phyloP scores from a whole-genome alignment of 495 filamentous ascomycete species.

The Neurospora sp. region DNA sequence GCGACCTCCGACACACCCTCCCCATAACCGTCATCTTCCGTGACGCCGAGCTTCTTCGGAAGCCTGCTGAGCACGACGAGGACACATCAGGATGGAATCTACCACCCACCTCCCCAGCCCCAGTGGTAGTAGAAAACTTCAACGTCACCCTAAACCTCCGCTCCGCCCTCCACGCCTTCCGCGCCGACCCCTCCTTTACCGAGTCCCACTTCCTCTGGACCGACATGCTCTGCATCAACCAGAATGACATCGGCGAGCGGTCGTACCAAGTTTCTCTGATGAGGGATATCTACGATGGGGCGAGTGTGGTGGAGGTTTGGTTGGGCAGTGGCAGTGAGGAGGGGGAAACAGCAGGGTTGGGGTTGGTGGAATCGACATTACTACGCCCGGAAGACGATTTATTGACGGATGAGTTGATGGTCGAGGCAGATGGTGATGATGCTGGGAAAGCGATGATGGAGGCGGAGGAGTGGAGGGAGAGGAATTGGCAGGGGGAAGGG shows the following conservation, averaged over 20 bases:
- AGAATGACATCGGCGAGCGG: constrained; percentile 4
- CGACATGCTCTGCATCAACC: constrained; percentile 15
- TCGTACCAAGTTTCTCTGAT: constrained; percentile 9
- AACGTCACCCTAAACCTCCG: not conserved
- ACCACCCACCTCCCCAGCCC: not conserved
- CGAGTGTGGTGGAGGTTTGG: constrained; percentile 11
- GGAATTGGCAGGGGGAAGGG: not conserved
- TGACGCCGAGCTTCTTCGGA: not conserved
- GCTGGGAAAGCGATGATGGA: not conserved
- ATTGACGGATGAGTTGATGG: not conserved
- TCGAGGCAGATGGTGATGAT: not conserved
- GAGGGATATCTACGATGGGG: constrained; percentile 5
- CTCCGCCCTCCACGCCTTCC: constrained; percentile 4
- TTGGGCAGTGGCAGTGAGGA: not conserved
- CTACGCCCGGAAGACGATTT: not conserved
- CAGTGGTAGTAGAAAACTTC: not conserved
- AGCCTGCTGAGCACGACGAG: not conserved
- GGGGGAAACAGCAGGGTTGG: not conserved
- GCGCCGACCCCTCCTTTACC: not conserved
- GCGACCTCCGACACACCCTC: not conserved
- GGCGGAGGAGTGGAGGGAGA: not conserved
- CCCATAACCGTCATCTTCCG: not conserved
- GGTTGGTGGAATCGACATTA: not conserved
- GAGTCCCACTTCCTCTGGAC: not conserved
- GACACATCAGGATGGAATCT: not conserved